Evolutionary conservation across 2,329 filamentous ascomycete species (phyloP).

Genomic region (Talaromyces albobiverticillius): DNA sequence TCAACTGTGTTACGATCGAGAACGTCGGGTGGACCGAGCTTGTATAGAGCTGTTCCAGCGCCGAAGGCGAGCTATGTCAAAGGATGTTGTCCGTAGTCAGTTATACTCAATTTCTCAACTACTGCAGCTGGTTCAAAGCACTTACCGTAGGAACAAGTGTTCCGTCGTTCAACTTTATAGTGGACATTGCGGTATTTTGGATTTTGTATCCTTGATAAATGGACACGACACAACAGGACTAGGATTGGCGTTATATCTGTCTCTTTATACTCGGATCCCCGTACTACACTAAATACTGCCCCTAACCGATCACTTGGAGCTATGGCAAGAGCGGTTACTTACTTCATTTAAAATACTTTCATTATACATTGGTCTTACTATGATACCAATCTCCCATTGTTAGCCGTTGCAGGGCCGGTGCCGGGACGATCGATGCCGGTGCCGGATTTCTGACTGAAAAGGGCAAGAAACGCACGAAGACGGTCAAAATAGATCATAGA

Average conservation of each 20-base stretch:
- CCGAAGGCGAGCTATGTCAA: conserved; percentile 5
- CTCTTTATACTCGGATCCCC: background rate
- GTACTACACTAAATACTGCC: too few relatives aligned
- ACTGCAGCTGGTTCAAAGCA: background rate
- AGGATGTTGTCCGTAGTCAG: too few relatives aligned
- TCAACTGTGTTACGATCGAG: background rate
- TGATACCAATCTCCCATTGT: background rate
- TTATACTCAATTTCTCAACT: background rate
- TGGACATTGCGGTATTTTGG: background rate
- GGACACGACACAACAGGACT: too few relatives aligned
- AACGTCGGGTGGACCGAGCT: background rate
- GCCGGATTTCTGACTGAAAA: too few relatives aligned
- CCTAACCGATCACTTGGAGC: too few relatives aligned
- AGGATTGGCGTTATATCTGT: background rate
- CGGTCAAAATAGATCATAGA: too few relatives aligned
- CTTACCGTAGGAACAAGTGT: background rate
- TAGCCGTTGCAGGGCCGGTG: background rate
- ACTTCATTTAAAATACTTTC: too few relatives aligned
- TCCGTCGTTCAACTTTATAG: background rate
- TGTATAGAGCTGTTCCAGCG: background rate
- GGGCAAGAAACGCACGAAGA: too few relatives aligned
- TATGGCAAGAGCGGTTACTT: too few relatives aligned
- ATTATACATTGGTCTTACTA: too few relatives aligned
- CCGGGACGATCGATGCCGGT: too few relatives aligned
- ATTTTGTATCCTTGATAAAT: background rate